Percentiles rank a stretch among this genome's conserved stretches.
phyloP scores from a whole-genome alignment of 176 grass and related monocot genomes.

The Oropetium thomaeum region DNA sequence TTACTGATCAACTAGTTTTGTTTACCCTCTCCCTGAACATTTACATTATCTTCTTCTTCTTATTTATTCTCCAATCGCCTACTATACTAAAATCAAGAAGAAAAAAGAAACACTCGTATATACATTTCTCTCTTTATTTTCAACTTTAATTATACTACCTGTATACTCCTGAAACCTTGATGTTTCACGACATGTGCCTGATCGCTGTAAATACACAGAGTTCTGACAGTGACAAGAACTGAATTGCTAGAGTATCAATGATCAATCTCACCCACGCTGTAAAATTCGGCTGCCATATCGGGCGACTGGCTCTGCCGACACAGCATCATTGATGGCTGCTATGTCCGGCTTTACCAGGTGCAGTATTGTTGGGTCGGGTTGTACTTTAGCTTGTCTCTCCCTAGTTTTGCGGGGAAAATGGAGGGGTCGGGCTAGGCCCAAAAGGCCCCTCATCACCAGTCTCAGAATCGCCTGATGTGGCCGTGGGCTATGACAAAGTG shows the following conservation, averaged over 20 bases:
- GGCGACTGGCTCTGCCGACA: constrained; percentile 1
- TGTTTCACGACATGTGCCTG: background rate
- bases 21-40: background rate
- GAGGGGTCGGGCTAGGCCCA: too few species aligned
- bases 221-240: background rate
- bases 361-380: background rate
- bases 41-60: background rate
- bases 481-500: background rate
- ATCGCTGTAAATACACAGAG: background rate
- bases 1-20: constrained; percentile 20
- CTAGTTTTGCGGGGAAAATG: too few species aligned
- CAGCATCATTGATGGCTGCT: constrained; percentile 20
- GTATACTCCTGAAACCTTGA: background rate
- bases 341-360: background rate
- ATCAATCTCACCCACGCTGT: background rate
- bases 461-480: too few species aligned
- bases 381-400: too few species aligned
- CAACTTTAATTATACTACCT: too few species aligned
- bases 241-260: too few species aligned
- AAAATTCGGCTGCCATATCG: background rate
- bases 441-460: too few species aligned
- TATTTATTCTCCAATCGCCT: too few species aligned
- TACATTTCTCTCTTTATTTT: too few species aligned
- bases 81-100: too few species aligned
- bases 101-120: too few species aligned